Base-by-base conservation (phyloP, 257 asterid species). In the Plectranthus barbatus region DNA sequence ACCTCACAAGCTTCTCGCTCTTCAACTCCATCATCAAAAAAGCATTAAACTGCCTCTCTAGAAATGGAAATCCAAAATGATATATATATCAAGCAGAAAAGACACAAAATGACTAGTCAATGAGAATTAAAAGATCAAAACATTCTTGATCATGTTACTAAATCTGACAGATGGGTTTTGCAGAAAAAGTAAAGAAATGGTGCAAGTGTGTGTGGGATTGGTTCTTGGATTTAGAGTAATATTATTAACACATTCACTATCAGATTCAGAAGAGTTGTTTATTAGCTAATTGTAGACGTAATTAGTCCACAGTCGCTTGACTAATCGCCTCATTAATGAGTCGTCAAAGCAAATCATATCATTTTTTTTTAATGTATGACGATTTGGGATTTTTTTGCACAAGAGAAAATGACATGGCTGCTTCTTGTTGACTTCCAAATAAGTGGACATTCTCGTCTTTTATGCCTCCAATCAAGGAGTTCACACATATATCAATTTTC, bases 1-100 rank as follows among this genome's bases (percentile, higher is more conserved):
- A 87, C 97, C 97, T 87, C 56, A 90, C 95, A 47, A 79, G 80
- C 87, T 78, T 90, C 69, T 85, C 95, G 62, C 77, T 80, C 76
- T 85, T 90, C 63, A 75, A 64, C 69, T 87, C 88, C 95, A 83
- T 82, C 59, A 56, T 59, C 55, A 67, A 42, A 31, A 19, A 45
- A 64, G 72, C 74, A 52, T 41, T 75, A 3, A 65, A 60, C 74
- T 68, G 55, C 31, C 56, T 63, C 72, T 24, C 62, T 31, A 7
- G 23, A 65, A 56, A 62, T 4, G 60, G 58, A 70, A 72, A 64
- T 67, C 41, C 42, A 40, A 62, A 24, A 66, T 23, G 24, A 57
- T 7, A 24, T 42, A 12, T 41, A 19, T 45, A 42, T 34, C 26
- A 20, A 67, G 34, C 68, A 59, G 62, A 50, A 61, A 29, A 39